These are phyloP conservation scores for Dentipellis sp. DNA, from an alignment of 768 basidiomycete genomes.

Conservation along the genomic window DNA sequence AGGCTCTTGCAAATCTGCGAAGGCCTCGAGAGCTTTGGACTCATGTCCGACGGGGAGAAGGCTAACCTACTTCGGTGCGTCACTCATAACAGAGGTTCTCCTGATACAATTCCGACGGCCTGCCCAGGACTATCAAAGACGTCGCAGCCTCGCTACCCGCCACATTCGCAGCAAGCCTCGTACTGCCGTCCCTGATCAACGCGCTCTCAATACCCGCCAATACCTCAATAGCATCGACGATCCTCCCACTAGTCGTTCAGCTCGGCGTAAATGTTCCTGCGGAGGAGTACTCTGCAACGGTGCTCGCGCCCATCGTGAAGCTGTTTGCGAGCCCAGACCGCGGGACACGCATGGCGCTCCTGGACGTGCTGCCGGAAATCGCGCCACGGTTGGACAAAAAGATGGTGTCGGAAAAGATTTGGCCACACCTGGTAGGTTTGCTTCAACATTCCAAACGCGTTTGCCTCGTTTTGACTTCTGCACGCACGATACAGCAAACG, in stretches of 20 bases:
- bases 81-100: neutral
- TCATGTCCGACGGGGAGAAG: constrained; percentile 79
- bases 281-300: constrained; percentile 57
- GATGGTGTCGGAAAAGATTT: constrained; percentile 79
- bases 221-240: constrained; percentile 53
- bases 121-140: constrained; percentile 63
- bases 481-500: constrained; percentile 56
- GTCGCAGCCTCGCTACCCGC: constrained; percentile 72
- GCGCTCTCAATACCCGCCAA: constrained; percentile 72
- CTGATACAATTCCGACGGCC: neutral
- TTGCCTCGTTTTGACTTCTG: neutral
- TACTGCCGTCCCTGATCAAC: constrained; percentile 77
- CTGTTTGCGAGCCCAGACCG: constrained; percentile 86
- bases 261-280: constrained; percentile 65
- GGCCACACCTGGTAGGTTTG: constrained; percentile 79
- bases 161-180: constrained; percentile 75
- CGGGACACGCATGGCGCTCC: constrained; percentile 86
- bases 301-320: constrained; percentile 74
- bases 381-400: constrained; percentile 82
- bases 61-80: constrained; percentile 54
- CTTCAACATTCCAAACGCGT: neutral
- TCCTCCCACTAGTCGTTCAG: constrained; percentile 78
- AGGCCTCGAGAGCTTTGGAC: constrained; percentile 77
- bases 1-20: constrained; percentile 76
- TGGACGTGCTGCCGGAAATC: constrained; percentile 80